Base-by-base conservation (phyloP, 2,329 filamentous ascomycete genomes). In the Penicillium psychrosexuale region DNA sequence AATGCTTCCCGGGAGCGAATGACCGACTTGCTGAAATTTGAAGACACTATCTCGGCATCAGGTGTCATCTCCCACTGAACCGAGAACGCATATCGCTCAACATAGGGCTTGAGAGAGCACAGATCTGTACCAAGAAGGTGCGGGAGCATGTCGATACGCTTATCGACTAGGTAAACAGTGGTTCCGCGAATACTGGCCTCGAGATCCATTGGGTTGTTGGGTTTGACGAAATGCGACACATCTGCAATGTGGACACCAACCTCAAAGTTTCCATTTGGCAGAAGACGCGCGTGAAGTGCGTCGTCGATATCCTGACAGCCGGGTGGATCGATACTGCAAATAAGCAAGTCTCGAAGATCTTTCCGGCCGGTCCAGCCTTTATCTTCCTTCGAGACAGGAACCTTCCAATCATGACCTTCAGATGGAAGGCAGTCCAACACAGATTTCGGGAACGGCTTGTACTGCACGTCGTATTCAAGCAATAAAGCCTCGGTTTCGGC, bases 271-370 rank as follows among this genome's bases (percentile, higher is more conserved):
- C 95, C 94, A 66, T 97, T 97, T 0, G 91, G 87, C 22, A 99
- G 77, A 47, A 82, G 81, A 57, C 86, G 83, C 7, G 94, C 92
- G 73, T 99, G 95, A 7, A 99, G 83, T 17, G 94, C 94, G 74
- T 99, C 95, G 67, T 99, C 94, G 55, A 99, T 99, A 78, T 99
- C 94, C 68, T 97, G 93, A 74, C 94, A 99, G 2, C 92, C 92
- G 30, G 91, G 84, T 46, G 94, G 94, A 70, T 99, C 94, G 67
- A 99, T 99, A 75, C 93, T 97, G 82, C 94, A 99, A 60, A 99
- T 90, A 40, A 96, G 81, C 12, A 97, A 83, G 62, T 87, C 85
- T 63, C 94, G 84, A 38, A 97, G 81, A 77, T 99, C 94, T 66
- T 86, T 83, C 59, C 94, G 83, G 61, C 88, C 89, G 64, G 82